Base-by-base conservation (phyloP, 768 basidiomycete genomes). In the Royoungia palumana region DNA sequence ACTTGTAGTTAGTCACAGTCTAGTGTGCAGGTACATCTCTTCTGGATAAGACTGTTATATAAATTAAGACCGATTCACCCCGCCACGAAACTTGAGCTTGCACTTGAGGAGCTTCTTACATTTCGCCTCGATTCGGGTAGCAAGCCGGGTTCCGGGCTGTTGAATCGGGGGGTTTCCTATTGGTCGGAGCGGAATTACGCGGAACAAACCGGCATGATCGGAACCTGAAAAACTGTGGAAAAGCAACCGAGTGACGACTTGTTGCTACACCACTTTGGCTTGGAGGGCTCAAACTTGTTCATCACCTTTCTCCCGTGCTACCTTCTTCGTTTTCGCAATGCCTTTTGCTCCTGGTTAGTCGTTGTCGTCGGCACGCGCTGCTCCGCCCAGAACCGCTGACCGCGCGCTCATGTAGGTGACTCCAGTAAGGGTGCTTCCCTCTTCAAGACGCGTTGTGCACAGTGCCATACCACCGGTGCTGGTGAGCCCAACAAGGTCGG, bases 361-460 rank as follows among this genome's bases (percentile, higher is more conserved):
- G 5, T 16, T 1, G 32, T 16, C 32, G 14, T 16, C 6, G 14
- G 6, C 13, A 16, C 32, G 13, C 32, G 32, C 14, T 16, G 16
- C 16, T 30, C 30, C 13, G 12, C 3, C 28, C 11, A 30, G 28
- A n/a, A 36, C 13, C n/a, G 8, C 8, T 56, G n/a, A 59, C 50
- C 9, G 1, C 32, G 10, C 1, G 1, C 32, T 12, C 28, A 12
- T 24, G 45, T 36, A 80, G 94, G 94, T 83, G 90, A 96, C 75
- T 70, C 87, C 64, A 62, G 62, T 48, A 96, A 94, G 80, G 94
- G 94, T 72, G 94, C 94, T 67, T 74, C 77, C 65, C 87, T 96
- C 70, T 97, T 97, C 87, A 95, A 94, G 78, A 94, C 93, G 52
- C 88, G 94, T 49, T 94, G 89, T 63, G 85, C 87, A 35, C 92